These are phyloP conservation scores for Zostera marina DNA, from an alignment of 116 monocot genomes.

Conservation along the genomic window DNA sequence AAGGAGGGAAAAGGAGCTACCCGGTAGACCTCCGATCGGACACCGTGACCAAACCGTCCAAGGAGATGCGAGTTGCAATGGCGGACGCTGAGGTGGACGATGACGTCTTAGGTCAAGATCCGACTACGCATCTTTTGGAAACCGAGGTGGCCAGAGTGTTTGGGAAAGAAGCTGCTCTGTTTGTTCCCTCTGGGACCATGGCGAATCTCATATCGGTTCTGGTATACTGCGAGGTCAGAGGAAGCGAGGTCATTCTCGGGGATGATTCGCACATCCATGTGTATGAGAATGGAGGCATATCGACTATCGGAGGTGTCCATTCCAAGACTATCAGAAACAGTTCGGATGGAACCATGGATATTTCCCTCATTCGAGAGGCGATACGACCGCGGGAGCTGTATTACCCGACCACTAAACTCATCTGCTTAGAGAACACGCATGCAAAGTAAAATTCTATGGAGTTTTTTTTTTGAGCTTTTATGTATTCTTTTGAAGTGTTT, in stretches of 20 bases:
- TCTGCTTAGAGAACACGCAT: conserved; percentile 94
- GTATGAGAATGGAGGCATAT: conserved; percentile 90
- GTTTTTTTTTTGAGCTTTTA: too few species aligned
- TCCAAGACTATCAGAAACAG: conserved; percentile 65
- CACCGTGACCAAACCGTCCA: conserved; percentile 78
- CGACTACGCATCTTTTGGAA: conserved; percentile 45
- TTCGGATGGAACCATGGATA: conserved; percentile 56
- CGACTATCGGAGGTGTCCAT: conserved; percentile 73
- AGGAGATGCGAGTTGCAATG: conserved; percentile 77
- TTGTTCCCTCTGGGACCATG: conserved; percentile 94
- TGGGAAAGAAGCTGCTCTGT: conserved; percentile 83
- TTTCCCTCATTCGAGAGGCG: conserved; percentile 9
- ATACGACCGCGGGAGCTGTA: conserved; percentile 31
- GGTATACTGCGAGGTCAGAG: conserved; percentile 74
- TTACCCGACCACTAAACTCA: conserved; percentile 39
- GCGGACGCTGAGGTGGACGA: conserved; percentile 71
- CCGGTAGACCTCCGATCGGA: conserved; percentile 81
- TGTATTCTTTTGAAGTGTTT: too few species aligned
- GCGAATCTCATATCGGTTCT: conserved; percentile 81
- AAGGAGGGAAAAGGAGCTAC: too few species aligned
- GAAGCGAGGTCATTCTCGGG: conserved; percentile 82
- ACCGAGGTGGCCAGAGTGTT: conserved; percentile 49
- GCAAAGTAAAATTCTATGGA: conserved; percentile 59
- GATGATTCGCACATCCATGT: conserved; percentile 78
- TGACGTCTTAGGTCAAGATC: conserved; percentile 67